Evolutionary conservation across 148 eudicot species (phyloP).

Genomic region (Gaultheria prostrata): DNA sequence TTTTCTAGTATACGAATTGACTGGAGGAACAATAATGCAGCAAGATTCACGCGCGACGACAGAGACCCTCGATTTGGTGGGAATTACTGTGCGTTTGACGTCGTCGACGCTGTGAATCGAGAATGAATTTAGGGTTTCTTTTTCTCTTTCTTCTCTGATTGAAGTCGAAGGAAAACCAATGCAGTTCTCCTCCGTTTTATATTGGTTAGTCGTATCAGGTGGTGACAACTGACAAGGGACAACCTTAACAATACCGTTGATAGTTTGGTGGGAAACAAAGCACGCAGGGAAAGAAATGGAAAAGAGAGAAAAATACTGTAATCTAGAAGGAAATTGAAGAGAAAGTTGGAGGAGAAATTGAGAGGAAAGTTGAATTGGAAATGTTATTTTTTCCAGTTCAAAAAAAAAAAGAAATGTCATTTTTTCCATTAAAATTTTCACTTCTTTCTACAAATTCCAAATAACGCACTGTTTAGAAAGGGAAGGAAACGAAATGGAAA

Average conservation of each 20-base stretch:
- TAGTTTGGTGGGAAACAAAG: not conserved
- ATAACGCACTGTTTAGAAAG: too few species aligned
- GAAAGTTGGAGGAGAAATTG: too few species aligned
- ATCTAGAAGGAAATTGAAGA: too few species aligned
- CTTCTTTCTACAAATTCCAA: too few species aligned
- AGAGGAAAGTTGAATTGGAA: too few species aligned
- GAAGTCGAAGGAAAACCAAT: not conserved
- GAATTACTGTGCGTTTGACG: not conserved
- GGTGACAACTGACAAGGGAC: not conserved
- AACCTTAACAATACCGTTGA: not conserved
- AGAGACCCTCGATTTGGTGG: not conserved
- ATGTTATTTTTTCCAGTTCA: too few species aligned
- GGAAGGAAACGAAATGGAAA: too few species aligned
- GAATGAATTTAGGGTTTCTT: not conserved
- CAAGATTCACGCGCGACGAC: slow-evolving; percentile 3
- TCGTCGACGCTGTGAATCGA: not conserved
- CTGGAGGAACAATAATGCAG: not conserved
- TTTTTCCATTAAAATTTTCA: too few species aligned
- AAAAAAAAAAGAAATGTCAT: too few species aligned
- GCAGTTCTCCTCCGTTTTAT: not conserved
- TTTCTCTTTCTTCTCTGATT: not conserved
- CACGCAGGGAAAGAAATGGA: not conserved
- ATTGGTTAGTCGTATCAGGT: not conserved
- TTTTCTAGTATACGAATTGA: not conserved
- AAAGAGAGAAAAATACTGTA: too few species aligned